These are phyloP conservation scores for Rutidosis leptorrhynchoides DNA, from an alignment of 129 eudicot species.

Conservation along the genomic window DNA sequence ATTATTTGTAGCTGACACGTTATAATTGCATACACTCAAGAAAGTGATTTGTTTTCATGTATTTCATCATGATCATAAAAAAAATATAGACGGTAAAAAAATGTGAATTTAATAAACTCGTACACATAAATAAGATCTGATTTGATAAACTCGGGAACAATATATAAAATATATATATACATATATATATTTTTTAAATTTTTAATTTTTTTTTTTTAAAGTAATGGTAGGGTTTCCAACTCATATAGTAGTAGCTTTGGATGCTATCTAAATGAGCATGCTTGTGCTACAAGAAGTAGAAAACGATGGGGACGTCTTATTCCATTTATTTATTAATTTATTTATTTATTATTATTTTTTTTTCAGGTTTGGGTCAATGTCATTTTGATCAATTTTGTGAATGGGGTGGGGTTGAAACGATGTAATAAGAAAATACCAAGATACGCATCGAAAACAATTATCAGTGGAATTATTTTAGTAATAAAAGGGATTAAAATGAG, in stretches of 20 bases:
- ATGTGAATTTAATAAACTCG: neutral
- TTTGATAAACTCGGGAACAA: neutral
- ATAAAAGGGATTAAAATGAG: no score
- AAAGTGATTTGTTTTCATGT: neutral
- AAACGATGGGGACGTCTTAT: slow-evolving; percentile 36
- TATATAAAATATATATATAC: no score
- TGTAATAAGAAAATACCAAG: no score
- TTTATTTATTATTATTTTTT: slow-evolving; percentile 13
- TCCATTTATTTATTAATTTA: slow-evolving; percentile 33
- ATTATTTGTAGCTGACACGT: neutral
- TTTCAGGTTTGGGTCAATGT: no score
- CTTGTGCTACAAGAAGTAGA: slow-evolving; percentile 41
- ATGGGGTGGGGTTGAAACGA: no score
- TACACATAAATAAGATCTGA: neutral
- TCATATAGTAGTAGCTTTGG: slow-evolving; percentile 53
- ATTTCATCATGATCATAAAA: neutral
- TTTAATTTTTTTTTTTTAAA: slow-evolving; percentile 23
- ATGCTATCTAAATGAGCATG: slow-evolving; percentile 36
- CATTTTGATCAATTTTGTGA: no score
- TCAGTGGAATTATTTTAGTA: no score
- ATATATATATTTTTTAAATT: no score
- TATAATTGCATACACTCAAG: neutral
- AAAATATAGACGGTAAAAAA: neutral
- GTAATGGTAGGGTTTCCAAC: slow-evolving; percentile 47
- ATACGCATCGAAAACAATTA: no score